Evolutionary conservation across 2,329 filamentous ascomycete species (phyloP).

Genomic region (Pseudopyricularia javanii): DNA sequence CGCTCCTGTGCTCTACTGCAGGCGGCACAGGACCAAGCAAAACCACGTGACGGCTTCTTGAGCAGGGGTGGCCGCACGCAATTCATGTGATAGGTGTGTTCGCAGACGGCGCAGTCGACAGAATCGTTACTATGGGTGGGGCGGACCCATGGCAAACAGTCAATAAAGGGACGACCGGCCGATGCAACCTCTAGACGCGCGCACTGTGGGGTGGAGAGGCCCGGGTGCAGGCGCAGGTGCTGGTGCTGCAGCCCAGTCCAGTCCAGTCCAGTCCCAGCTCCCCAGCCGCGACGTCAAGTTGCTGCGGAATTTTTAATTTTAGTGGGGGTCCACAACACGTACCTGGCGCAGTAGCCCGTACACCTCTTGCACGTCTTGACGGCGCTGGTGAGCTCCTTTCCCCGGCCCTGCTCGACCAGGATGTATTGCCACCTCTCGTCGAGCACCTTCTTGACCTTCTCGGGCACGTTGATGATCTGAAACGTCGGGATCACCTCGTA

Average conservation of each 20-base stretch:
- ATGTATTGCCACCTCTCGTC: slow-evolving; percentile 96
- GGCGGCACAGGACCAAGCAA: slow-evolving; percentile 94
- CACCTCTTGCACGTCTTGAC: slow-evolving; percentile 96
- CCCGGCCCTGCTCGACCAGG: slow-evolving; percentile 82
- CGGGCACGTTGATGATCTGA: slow-evolving; percentile 90
- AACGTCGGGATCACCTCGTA: slow-evolving; percentile 92
- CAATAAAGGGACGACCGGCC: neutral
- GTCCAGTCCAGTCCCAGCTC: neutral
- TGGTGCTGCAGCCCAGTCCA: neutral
- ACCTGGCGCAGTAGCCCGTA: slow-evolving; percentile 81
- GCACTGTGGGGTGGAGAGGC: too few species aligned
- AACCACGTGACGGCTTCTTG: slow-evolving; percentile 94
- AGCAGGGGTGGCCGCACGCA: slow-evolving; percentile 84
- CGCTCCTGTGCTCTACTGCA: slow-evolving; percentile 94
- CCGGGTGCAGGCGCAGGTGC: too few species aligned
- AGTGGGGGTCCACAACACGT: slow-evolving; percentile 23
- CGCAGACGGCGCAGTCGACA: slow-evolving; percentile 91
- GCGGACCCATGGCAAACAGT: slow-evolving; percentile 1
- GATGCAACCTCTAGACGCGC: too few species aligned
- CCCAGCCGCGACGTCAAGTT: neutral
- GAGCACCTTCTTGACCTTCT: slow-evolving; percentile 87
- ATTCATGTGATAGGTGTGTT: slow-evolving; percentile 95
- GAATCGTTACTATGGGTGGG: slow-evolving; percentile 61
- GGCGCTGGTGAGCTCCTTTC: slow-evolving; percentile 90
- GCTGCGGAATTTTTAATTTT: neutral